phyloP scores from a whole-genome alignment of 2,329 filamentous ascomycete genomes.

The Calonectria fujianensis region DNA sequence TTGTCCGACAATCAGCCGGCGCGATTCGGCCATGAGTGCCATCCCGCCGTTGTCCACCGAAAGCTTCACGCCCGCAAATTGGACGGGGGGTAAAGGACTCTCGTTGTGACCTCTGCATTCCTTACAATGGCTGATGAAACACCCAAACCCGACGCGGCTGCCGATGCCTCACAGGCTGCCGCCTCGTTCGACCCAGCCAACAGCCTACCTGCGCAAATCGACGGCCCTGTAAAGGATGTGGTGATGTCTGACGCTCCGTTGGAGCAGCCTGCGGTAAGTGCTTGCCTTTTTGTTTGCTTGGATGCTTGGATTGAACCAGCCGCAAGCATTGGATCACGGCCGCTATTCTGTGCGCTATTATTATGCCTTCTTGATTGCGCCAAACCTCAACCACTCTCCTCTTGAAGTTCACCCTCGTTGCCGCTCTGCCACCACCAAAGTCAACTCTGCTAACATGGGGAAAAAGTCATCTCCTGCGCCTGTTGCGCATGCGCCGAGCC shows the following conservation, averaged over 20 bases:
- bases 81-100: slow-evolving; percentile 3
- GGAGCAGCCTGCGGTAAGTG: slow-evolving; percentile 64
- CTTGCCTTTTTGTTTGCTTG: slow-evolving; percentile 22
- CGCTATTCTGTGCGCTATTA: neutral
- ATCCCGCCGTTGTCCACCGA: slow-evolving; percentile 22
- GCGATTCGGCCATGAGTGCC: slow-evolving; percentile 40
- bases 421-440: neutral
- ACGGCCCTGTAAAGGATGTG: slow-evolving; percentile 61
- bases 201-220: slow-evolving; percentile 48
- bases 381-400: neutral
- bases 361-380: neutral
- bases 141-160: slow-evolving; percentile 45
- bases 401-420: neutral
- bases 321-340: neutral
- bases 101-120: neutral
- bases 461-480: slow-evolving; percentile 63
- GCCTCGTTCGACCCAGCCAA: slow-evolving; percentile 48
- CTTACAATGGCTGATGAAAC: slow-evolving; percentile 58
- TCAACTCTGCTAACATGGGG: slow-evolving; percentile 41
- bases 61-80: slow-evolving; percentile 39
- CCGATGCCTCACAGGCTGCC: slow-evolving; percentile 48
- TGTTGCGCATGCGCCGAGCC: slow-evolving; percentile 62
- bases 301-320: neutral
- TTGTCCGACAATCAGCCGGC: slow-evolving; percentile 53
- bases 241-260: slow-evolving; percentile 66